Evolutionary conservation across 192 early-diverging fungal genomes (phyloP).

Genomic region (Coemansia sp.): DNA sequence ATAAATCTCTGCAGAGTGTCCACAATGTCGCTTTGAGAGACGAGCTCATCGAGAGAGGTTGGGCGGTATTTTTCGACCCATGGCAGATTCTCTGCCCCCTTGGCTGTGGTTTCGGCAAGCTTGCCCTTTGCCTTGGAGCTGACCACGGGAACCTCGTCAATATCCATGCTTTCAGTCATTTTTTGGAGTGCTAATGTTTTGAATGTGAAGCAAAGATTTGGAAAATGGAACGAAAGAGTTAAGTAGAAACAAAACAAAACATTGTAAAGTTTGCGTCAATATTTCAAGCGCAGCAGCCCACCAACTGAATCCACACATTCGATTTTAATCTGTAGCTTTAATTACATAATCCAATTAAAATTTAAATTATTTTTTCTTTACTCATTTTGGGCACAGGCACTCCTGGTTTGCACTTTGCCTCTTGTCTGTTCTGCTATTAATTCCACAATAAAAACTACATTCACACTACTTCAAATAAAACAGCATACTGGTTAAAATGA

Average conservation of each 20-base stretch:
- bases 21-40: constrained; percentile 92
- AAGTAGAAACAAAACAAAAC: background rate
- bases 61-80: constrained; percentile 99
- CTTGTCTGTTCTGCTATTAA: background rate
- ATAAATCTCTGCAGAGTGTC: constrained; percentile 88
- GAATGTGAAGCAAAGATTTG: background rate
- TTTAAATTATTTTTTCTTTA: background rate
- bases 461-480: background rate
- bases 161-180: constrained; percentile 51
- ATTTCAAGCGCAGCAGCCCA: no score
- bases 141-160: constrained; percentile 15
- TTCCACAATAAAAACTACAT: background rate
- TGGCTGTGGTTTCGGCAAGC: constrained; percentile 16
- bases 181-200: background rate
- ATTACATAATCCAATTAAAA: no score
- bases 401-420: no score
- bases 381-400: no score
- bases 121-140: constrained; percentile 40
- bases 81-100: constrained; percentile 29
- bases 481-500: background rate
- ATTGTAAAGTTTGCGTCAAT: background rate
- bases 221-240: background rate
- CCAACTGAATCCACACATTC: no score
- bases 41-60: constrained; percentile 79
- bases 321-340: no score